These are phyloP conservation scores for Ilex aquifolium DNA, from an alignment of 257 asterid species.

Conservation along the genomic window DNA sequence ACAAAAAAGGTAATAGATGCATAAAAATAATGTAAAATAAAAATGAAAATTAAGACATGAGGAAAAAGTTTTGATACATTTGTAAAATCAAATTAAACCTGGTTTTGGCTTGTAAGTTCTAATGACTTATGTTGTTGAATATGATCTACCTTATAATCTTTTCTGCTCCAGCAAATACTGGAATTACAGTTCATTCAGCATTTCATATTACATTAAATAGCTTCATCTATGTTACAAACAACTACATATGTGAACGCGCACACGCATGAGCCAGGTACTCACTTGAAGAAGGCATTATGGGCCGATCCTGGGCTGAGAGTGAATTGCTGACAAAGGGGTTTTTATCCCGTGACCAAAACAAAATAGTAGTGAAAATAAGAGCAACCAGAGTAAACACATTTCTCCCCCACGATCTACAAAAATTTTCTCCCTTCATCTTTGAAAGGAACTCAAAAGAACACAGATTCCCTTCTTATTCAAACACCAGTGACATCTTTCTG, in stretches of 20 bases:
- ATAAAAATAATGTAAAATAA: too few species aligned
- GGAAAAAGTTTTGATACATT: too few species aligned
- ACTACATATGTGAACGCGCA: not conserved
- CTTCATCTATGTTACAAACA: not conserved
- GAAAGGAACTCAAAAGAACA: conserved; percentile 16
- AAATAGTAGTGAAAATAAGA: conserved; percentile 46
- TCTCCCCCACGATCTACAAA: conserved; percentile 48
- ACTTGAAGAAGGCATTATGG: conserved; percentile 59
- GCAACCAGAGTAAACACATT: conserved; percentile 50
- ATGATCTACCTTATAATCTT: too few species aligned
- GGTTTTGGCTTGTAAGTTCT: too few species aligned
- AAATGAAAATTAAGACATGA: too few species aligned
- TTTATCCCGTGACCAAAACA: conserved; percentile 72
- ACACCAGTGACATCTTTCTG: too few species aligned
- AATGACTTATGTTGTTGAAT: too few species aligned
- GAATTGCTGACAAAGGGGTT: conserved; percentile 52
- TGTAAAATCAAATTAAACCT: too few species aligned
- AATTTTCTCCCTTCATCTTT: conserved; percentile 58
- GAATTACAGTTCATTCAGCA: too few species aligned
- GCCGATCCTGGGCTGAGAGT: conserved; percentile 56
- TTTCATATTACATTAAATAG: too few species aligned
- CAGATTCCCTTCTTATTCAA: conserved; percentile 5
- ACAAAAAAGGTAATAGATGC: too few species aligned
- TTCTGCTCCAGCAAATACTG: too few species aligned
- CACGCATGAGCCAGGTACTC: not conserved